Evolutionary conservation across 768 basidiomycete species (phyloP).

Genomic region (Boletus speciosus): DNA sequence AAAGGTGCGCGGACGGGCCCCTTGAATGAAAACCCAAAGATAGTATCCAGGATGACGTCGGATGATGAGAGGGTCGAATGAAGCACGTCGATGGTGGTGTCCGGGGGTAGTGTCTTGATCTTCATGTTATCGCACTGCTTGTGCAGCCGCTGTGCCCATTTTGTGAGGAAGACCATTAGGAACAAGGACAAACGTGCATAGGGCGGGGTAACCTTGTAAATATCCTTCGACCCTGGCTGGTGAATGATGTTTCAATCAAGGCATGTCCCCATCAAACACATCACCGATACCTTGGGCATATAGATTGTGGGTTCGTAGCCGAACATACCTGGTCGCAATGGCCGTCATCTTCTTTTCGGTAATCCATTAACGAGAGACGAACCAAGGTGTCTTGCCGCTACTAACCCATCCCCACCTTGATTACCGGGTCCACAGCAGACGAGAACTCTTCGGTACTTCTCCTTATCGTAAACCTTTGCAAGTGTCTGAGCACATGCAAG

Average conservation of each 20-base stretch:
- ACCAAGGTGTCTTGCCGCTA: constrained; percentile 94
- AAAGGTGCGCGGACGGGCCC: constrained; percentile 90
- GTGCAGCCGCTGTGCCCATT: constrained; percentile 58
- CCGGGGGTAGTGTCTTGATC: constrained; percentile 65
- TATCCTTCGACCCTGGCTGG: constrained; percentile 91
- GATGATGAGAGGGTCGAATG: constrained; percentile 49
- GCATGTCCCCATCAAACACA: background rate
- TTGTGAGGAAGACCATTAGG: background rate
- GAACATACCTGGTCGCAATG: constrained; percentile 66
- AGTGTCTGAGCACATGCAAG: constrained; percentile 89
- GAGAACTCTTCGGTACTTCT: constrained; percentile 72
- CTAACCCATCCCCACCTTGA: constrained; percentile 95
- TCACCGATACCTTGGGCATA: constrained; percentile 75
- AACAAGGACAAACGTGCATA: background rate
- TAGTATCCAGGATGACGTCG: constrained; percentile 89
- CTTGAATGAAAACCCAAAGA: constrained; percentile 98
- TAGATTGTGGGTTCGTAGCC: constrained; percentile 87
- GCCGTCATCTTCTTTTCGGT: background rate
- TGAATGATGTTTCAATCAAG: background rate
- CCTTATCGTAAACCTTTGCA: constrained; percentile 68
- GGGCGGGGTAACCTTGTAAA: constrained; percentile 62
- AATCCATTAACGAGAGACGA: constrained; percentile 15
- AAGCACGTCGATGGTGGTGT: constrained; percentile 45
- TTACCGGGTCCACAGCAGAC: constrained; percentile 98
- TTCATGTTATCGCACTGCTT: constrained; percentile 87